phyloP scores from a whole-genome alignment of 495 filamentous ascomycete species.

The Hypoxylon rickii region DNA sequence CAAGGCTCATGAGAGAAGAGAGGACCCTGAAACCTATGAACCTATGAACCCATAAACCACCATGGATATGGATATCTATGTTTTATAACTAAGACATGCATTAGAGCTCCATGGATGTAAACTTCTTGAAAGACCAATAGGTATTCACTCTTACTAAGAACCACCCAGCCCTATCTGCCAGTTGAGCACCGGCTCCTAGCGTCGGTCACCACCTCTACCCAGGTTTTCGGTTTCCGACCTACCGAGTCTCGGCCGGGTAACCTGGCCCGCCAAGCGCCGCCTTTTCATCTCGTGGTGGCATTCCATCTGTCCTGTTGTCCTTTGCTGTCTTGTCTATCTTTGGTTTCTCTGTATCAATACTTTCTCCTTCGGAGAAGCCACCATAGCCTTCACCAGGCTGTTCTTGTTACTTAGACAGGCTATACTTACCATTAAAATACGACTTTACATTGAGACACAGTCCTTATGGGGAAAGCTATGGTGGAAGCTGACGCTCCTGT shows the following conservation, averaged over 20 bases:
- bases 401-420: neutral
- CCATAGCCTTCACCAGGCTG: neutral
- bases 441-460: neutral
- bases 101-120: too few relatives aligned
- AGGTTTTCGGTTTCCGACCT: constrained; percentile 32
- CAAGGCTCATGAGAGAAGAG: constrained; percentile 23
- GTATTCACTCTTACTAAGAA: too few relatives aligned
- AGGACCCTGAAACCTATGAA: too few relatives aligned
- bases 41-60: too few relatives aligned
- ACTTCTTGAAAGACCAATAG: too few relatives aligned
- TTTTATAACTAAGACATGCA: too few relatives aligned
- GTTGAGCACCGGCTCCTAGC: constrained; percentile 1
- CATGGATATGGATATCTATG: too few relatives aligned
- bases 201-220: constrained; percentile 22
- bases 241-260: constrained; percentile 31
- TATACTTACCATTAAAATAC: neutral
- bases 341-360: neutral
- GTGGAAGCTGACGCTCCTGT: constrained; percentile 9
- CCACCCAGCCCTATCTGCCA: neutral
- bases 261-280: constrained; percentile 13
- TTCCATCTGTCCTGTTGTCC: neutral
- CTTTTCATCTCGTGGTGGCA: constrained; percentile 3
- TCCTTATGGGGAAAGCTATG: constrained; percentile 11
- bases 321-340: neutral
- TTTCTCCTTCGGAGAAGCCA: neutral